Percentiles rank a stretch among this genome's conserved stretches.
Evolutionary conservation across 148 eudicot genomes (phyloP).

Genomic region (Camellia sinensis): DNA sequence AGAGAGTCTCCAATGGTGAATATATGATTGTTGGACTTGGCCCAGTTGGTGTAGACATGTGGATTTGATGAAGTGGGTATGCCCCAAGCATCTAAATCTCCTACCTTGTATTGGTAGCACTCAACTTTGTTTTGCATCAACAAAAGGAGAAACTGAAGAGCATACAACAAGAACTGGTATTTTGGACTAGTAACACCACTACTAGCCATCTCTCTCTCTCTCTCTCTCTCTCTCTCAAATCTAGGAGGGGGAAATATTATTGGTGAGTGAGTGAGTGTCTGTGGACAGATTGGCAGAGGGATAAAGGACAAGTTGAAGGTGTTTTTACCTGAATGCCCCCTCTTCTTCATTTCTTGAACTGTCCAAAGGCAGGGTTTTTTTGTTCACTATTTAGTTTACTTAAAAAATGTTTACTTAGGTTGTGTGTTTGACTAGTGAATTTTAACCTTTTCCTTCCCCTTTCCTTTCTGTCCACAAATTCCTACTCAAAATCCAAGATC

Average conservation of each 20-base stretch:
- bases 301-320: background rate
- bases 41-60: slow-evolving; percentile 61
- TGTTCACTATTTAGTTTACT: no score
- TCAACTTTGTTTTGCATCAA: slow-evolving; percentile 39
- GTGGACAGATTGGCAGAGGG: background rate
- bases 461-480: no score
- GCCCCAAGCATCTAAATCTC: slow-evolving; percentile 73
- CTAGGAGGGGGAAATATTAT: background rate
- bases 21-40: slow-evolving; percentile 34
- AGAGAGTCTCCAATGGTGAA: slow-evolving; percentile 73
- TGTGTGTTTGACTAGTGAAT: no score
- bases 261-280: background rate
- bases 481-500: no score
- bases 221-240: background rate
- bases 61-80: slow-evolving; percentile 58
- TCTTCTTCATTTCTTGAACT: slow-evolving; percentile 8
- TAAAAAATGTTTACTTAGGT: no score
- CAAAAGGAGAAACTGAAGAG: slow-evolving; percentile 30
- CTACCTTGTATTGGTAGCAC: slow-evolving; percentile 65
- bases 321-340: slow-evolving; percentile 16
- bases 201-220: slow-evolving; percentile 28
- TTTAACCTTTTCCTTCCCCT: no score
- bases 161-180: slow-evolving; percentile 20
- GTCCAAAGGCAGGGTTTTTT: background rate
- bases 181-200: slow-evolving; percentile 14